phyloP scores from a whole-genome alignment of 75 land plant species.

The Picea sitchensis region DNA sequence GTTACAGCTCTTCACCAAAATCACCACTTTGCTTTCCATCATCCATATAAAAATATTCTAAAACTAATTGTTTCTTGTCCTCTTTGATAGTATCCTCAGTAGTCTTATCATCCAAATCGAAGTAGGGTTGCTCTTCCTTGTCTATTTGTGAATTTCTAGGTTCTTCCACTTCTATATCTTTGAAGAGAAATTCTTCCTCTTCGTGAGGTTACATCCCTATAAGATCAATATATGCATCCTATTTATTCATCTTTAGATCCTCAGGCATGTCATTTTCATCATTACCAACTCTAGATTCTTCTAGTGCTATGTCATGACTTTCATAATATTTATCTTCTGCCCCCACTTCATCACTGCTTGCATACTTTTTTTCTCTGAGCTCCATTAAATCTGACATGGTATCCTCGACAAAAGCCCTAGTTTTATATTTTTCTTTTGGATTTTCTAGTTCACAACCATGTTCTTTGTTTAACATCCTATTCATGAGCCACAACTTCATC shows the following conservation, averaged over 20 bases:
- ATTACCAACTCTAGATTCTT: conserved; percentile 18
- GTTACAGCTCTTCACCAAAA: conserved; percentile 16
- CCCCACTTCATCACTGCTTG: conserved; percentile 12
- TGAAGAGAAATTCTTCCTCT: conserved; percentile 14
- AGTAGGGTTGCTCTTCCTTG: conserved; percentile 17
- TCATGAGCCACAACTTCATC: conserved; percentile 62
- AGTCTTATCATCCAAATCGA: conserved; percentile 11
- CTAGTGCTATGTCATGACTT: conserved; percentile 19
- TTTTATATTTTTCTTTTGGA: conserved; percentile 63
- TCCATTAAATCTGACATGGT: conserved; percentile 35
- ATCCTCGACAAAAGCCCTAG: conserved; percentile 62
- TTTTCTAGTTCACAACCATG: conserved; percentile 47
- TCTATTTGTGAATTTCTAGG: conserved; percentile 16
- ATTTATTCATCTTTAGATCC: conserved; percentile 41
- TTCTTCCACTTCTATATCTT: conserved; percentile 35
- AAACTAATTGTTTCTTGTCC: conserved; percentile 12
- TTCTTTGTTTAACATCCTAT: conserved; percentile 62
- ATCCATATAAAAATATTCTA: conserved; percentile 23
- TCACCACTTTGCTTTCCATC: conserved; percentile 10
- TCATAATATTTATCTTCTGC: conserved; percentile 17
- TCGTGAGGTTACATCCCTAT: conserved; percentile 47
- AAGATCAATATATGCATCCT: conserved; percentile 50
- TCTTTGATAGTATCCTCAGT: conserved; percentile 15
- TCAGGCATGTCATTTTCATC: conserved; percentile 26
- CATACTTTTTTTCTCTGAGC: conserved; percentile 73